phyloP scores from a whole-genome alignment of 2,329 filamentous ascomycete genomes.

The Whalleya microplaca region DNA sequence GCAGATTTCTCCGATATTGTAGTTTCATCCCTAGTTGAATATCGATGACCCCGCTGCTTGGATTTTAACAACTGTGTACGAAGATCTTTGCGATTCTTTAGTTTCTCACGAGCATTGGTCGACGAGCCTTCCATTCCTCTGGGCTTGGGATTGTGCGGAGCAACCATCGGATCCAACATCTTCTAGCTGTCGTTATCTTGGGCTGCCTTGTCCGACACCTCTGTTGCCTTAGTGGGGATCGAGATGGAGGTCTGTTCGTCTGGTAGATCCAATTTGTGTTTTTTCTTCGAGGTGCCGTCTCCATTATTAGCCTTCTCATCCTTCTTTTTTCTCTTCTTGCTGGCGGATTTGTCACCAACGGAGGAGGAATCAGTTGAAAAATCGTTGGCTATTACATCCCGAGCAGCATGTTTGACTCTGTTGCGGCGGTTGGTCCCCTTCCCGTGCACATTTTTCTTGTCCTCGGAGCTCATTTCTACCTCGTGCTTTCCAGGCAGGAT shows the following conservation, averaged over 20 bases:
- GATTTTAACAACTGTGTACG: not conserved
- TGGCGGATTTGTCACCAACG: not conserved
- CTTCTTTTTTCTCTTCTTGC: constrained; percentile 4
- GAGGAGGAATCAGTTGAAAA: not conserved
- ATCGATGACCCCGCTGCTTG: not conserved
- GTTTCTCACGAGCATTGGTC: not conserved
- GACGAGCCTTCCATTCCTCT: not conserved
- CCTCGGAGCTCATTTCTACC: not conserved
- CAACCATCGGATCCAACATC: constrained; percentile 16
- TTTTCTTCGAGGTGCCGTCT: constrained; percentile 4
- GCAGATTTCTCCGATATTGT: not conserved
- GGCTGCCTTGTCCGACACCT: not conserved
- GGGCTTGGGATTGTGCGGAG: not conserved
- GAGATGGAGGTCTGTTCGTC: not conserved
- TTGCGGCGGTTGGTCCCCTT: not conserved
- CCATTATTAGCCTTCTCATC: not conserved
- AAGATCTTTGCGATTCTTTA: not conserved
- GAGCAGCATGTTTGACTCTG: not conserved
- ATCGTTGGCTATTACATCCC: not conserved
- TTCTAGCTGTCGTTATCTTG: constrained; percentile 27
- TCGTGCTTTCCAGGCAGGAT: not conserved
- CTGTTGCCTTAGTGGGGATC: not conserved
- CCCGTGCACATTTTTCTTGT: not conserved
- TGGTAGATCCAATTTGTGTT: constrained; percentile 3
- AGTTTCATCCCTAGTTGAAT: not conserved